Conservation (phyloP, 768 basidiomycete genomes). For the Mycena capillaripes region DNA sequence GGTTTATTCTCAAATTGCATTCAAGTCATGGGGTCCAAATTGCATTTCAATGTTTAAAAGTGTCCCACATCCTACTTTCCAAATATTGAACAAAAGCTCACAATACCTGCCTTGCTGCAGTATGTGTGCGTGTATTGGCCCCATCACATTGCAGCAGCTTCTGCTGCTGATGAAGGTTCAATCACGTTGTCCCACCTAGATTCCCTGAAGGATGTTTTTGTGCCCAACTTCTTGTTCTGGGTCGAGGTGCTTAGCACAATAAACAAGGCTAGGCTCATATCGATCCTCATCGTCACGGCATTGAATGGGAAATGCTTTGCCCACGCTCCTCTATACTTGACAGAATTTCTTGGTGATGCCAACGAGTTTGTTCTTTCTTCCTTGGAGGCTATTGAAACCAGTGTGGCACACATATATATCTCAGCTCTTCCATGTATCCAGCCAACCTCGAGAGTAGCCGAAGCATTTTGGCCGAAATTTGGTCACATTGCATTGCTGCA, state of each 20-base stretch:
- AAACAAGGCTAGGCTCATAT: neutral
- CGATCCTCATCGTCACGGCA: neutral
- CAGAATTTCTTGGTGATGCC: constrained; percentile 8
- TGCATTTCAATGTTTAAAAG: constrained; percentile 2
- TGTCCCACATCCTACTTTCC: constrained; percentile 13
- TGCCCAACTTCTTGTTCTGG: constrained; percentile 1
- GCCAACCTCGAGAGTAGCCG: neutral
- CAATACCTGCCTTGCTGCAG: neutral
- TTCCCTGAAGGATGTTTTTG: neutral
- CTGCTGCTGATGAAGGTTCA: neutral
- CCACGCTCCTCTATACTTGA: neutral
- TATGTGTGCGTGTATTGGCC: constrained; percentile 6
- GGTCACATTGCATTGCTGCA: neutral
- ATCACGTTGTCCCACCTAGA: neutral
- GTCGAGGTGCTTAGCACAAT: too few species aligned
- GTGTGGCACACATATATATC: too few species aligned
- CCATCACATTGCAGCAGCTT: constrained; percentile 8
- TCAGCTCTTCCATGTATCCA: constrained; percentile 1
- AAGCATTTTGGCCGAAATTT: constrained; percentile 5
- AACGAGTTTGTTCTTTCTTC: constrained; percentile 12
- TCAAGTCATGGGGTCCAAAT: constrained; percentile 8
- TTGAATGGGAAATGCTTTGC: neutral
- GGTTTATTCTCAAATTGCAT: constrained; percentile 3
- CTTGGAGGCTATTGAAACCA: too few species aligned
- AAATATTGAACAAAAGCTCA: neutral